Percentiles rank a stretch among this genome's conserved stretches.
Evolutionary conservation across 306 rosid species (phyloP).

Genomic region (Medicago arabica): DNA sequence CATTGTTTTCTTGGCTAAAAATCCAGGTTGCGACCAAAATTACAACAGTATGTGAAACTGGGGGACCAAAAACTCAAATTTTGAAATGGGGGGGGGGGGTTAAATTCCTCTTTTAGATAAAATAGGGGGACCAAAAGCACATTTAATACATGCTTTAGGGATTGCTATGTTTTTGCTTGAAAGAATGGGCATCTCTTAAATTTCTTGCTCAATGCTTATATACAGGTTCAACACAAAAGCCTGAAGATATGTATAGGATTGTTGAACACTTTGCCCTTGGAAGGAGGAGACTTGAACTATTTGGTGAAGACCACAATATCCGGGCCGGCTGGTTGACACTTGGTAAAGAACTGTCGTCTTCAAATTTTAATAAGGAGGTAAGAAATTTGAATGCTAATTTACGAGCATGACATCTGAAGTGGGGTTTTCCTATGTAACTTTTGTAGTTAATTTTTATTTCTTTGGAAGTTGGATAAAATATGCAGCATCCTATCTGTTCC

Average conservation of each 20-base stretch:
- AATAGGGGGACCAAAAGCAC: too few species aligned
- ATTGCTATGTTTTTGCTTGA: constrained; percentile 11
- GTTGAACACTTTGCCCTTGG: constrained; percentile 99
- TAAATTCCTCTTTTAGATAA: too few species aligned
- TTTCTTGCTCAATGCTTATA: constrained; percentile 27
- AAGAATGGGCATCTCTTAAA: constrained; percentile 15
- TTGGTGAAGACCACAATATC: constrained; percentile 98
- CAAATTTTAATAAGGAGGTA: constrained; percentile 89
- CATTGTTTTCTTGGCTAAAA: too few species aligned
- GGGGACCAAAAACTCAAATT: too few species aligned
- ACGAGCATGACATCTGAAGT: constrained; percentile 3
- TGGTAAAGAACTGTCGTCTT: constrained; percentile 84
- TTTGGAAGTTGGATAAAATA: constrained; percentile 23
- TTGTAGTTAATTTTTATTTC: constrained; percentile 11
- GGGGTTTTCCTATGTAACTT: constrained; percentile 16
- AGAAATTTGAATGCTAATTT: constrained; percentile 24
- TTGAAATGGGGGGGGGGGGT: too few species aligned
- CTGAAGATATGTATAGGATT: constrained; percentile 98
- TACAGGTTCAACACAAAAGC: constrained; percentile 97
- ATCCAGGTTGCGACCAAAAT: too few species aligned
- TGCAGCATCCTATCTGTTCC: constrained; percentile 17
- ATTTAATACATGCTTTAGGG: not conserved
- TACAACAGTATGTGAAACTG: too few species aligned
- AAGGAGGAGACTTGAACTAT: constrained; percentile 93
- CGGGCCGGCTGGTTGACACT: constrained; percentile 93